A percentile compares a stretch with the other conserved stretches of the same genome.
phyloP scores from a whole-genome alignment of 352 stramenopile species.

The Phytophthora rubi region DNA sequence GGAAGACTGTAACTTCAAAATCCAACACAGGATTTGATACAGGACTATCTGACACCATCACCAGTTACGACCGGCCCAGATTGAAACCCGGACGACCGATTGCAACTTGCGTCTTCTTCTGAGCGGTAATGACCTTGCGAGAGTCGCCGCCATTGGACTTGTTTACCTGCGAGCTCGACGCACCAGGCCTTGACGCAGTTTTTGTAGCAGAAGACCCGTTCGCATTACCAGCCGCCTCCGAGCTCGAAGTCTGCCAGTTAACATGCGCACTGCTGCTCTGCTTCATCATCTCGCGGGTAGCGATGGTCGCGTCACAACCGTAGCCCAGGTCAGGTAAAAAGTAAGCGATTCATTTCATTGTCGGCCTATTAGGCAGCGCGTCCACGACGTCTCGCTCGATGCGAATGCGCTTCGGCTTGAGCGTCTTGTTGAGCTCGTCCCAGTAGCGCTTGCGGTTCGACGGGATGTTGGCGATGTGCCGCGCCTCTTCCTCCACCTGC shows the following conservation, averaged over 20 bases:
- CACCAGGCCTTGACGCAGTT: conserved; percentile 4
- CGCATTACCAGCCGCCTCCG: not conserved
- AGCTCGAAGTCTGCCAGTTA: conserved; percentile 52
- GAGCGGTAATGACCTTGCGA: conserved; percentile 55
- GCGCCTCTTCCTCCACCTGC: too few relatives aligned
- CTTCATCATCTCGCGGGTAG: conserved; percentile 94
- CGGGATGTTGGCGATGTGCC: too few relatives aligned
- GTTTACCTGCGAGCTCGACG: conserved; percentile 27
- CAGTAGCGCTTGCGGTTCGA: too few relatives aligned
- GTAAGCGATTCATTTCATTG: too few relatives aligned
- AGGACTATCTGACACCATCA: not conserved
- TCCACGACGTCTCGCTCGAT: too few relatives aligned
- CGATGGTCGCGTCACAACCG: conserved; percentile 92
- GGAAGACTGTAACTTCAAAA: not conserved
- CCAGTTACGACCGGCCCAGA: conserved; percentile 64
- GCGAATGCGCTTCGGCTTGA: too few relatives aligned
- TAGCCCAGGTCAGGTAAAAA: conserved; percentile 44
- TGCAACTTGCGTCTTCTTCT: conserved; percentile 81
- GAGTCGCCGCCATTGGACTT: conserved; percentile 44
- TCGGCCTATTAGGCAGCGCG: too few relatives aligned
- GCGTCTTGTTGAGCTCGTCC: too few relatives aligned
- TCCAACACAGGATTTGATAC: too few relatives aligned
- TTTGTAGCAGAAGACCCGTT: conserved; percentile 5
- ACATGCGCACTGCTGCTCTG: conserved; percentile 85
- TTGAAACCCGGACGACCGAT: conserved; percentile 85